Percentiles rank a stretch among this genome's conserved stretches.
Evolutionary conservation across 2,329 filamentous ascomycete species (phyloP).

Genomic region (Dryadomyces sulphureus): DNA sequence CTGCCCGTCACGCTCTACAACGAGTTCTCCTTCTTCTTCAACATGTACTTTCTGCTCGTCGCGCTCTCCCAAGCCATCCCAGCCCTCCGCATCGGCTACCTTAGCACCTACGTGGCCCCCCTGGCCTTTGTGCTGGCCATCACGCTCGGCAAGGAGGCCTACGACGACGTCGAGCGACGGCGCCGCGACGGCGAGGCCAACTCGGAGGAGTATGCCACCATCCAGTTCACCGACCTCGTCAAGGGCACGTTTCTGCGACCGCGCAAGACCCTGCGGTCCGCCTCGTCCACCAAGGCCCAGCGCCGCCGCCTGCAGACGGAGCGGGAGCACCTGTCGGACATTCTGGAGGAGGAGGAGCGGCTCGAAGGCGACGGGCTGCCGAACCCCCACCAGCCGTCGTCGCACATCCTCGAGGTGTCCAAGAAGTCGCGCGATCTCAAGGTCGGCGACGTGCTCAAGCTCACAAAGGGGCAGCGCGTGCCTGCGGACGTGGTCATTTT

Average conservation of each 20-base stretch:
- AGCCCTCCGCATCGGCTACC: conserved; percentile 77
- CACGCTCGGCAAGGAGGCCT: conserved; percentile 88
- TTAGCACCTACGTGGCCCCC: conserved; percentile 87
- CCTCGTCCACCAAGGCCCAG: conserved; percentile 21
- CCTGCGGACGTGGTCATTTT: conserved; percentile 90
- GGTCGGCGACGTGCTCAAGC: conserved; percentile 88
- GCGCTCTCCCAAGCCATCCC: conserved; percentile 89
- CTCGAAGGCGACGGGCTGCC: conserved; percentile 24
- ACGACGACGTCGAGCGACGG: conserved; percentile 78
- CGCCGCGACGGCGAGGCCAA: conserved; percentile 88
- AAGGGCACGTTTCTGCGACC: conserved; percentile 14
- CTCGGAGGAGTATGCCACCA: conserved; percentile 69
- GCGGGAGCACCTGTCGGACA: conserved; percentile 42
- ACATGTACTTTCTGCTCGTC: conserved; percentile 95
- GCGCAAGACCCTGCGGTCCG: conserved; percentile 32
- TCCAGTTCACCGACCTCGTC: conserved; percentile 51
- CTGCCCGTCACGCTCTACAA: conserved; percentile 91
- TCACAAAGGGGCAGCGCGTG: conserved; percentile 82
- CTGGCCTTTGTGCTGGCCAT: conserved; percentile 83
- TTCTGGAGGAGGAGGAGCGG: conserved; percentile 53
- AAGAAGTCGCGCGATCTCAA: conserved; percentile 80
- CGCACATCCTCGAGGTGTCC: conserved; percentile 47
- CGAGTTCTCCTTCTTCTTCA: conserved; percentile 99
- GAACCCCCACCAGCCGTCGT: conserved; percentile 22
- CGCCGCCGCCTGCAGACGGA: conserved; percentile 18